Evolutionary conservation across 768 basidiomycete genomes (phyloP), one percentile per base, ranked within the genome.

Genomic region (Podaxis pistillaris): DNA sequence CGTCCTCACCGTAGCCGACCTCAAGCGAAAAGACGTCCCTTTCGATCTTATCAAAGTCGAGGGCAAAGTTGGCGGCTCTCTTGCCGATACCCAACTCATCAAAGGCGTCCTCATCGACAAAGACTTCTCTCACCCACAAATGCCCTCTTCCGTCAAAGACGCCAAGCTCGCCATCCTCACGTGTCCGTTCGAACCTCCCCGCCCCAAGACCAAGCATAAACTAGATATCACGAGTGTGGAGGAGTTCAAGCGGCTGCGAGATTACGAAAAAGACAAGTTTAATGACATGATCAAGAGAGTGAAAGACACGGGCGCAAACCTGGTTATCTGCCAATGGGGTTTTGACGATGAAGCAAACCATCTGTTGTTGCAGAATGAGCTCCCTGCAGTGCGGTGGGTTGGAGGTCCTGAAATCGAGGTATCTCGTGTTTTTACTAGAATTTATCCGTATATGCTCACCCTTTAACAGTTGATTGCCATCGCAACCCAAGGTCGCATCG

Each of bases 291-390:
- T 99, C 75, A 90, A 91, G 76, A 80, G 86, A 73, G 96, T 98
- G 62, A 96, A 98, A 75, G 90, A 96, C 69, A 91, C 96, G 15
- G 97, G 97, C 40, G 96, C 97, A 13, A 99, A 99, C 76, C 77
- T 99, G 63, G 97, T 99, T 67, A 98, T 99, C 69, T 99, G 97
- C 76, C 97, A 99, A 73, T 99, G 97, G 97, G 97, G 97, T 64
- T 99, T 99, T 72, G 97, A 99, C 72, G 97, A 99, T 71, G 97
- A 99, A 77, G 97, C 97, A 49, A 99, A 99, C 72, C 97, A 98
- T 73, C 67, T 98, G 69, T 76, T 99, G 66, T 94, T 98, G 93
- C 95, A 97, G 80, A 98, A 98, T 69, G 93, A 96, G 13, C 81
- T 99, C 38, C 97, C 97, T 47, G 93, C 97, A 30, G 96, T 98